phyloP scores from a whole-genome alignment of 495 filamentous ascomycete species.

The Bacidia rubella region DNA sequence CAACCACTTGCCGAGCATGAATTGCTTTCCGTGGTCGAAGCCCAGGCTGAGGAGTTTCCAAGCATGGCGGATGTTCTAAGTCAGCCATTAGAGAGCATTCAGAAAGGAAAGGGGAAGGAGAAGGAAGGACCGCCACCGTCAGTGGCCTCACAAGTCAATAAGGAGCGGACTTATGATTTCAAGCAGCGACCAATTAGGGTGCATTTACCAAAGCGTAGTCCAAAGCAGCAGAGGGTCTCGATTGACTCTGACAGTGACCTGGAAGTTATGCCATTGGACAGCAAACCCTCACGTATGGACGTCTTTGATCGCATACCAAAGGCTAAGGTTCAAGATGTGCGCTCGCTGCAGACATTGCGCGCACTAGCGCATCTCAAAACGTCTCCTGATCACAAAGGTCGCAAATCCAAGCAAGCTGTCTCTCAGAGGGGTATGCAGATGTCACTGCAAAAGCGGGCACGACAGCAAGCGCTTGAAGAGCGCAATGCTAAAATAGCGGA shows the following conservation, averaged over 20 bases:
- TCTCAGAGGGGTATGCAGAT: slow-evolving; percentile 55
- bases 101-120: slow-evolving; percentile 44
- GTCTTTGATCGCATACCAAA: slow-evolving; percentile 58
- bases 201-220: slow-evolving; percentile 10
- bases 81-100: slow-evolving; percentile 19
- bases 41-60: slow-evolving; percentile 14
- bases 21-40: neutral
- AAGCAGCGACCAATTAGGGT: slow-evolving; percentile 7
- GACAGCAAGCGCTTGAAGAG: slow-evolving; percentile 66
- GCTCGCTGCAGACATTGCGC: slow-evolving; percentile 53
- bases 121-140: slow-evolving; percentile 6
- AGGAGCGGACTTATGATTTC: slow-evolving; percentile 6
- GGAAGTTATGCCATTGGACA: slow-evolving; percentile 40
- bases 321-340: slow-evolving; percentile 42
- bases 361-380: slow-evolving; percentile 64
- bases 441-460: slow-evolving; percentile 51
- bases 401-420: slow-evolving; percentile 35
- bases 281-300: slow-evolving; percentile 31
- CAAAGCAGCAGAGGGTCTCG: slow-evolving; percentile 4
- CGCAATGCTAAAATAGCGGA: slow-evolving; percentile 66
- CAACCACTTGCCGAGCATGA: neutral
- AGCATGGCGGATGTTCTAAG: slow-evolving; percentile 14
- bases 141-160: neutral
- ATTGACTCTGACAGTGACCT: slow-evolving; percentile 54
- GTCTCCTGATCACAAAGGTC: slow-evolving; percentile 36